Base-by-base conservation (phyloP, 2,329 filamentous ascomycete species). In the Arthrinium puccinioides region DNA sequence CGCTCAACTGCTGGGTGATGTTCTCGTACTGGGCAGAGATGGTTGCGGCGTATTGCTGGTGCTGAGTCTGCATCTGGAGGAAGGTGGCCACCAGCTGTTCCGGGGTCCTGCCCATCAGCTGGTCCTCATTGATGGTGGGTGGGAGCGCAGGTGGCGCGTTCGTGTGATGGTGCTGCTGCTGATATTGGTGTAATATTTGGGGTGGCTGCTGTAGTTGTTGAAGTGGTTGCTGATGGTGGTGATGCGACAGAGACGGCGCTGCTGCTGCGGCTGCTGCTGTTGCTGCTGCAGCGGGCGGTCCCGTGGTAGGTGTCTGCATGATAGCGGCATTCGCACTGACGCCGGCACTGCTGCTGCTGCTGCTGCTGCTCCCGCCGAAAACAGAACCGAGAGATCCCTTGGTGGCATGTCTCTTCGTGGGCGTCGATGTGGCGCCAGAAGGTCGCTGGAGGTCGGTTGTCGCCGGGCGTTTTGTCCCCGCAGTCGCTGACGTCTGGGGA, bases 21-120 rank as follows among this genome's bases (percentile, higher is more conserved):
- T 43, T 47, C 20, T 57, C 52, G 38, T 55, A 57, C 40, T 58
- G 58, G 13, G 51, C 48, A 24, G 55, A 56, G 40, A 62, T 52
- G 27, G 54, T 49, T 14, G 49, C 51, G 34, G 59, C 44, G 38
- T 58, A 53, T 38, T 60, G 55, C 31, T 55, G 52, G 40, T 61
- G 55, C 41, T 56, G 51, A 37, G 46, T 47, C 34, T 61, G 59
- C 31, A 61, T 50, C 43, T 57, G 48, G 24, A 60, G 46, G 38
- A 62, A 58, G 35, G 56, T 54, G 32, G 49, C 46, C 37, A 62
- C 51, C 39, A 62, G 53, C 43, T 62, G 55, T 36, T 59, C 58
- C 31, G 55, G 45, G 13, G 51, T 52, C 36, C 51, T 55, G 37
- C 51, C 54, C 21, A 50, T 42, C 25, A 60, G 45, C 42, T 55